A percentile compares a stretch with the other conserved stretches of the same genome.
Evolutionary conservation across 2,329 filamentous ascomycete genomes (phyloP).

Genomic region (Bisporella sp.): DNA sequence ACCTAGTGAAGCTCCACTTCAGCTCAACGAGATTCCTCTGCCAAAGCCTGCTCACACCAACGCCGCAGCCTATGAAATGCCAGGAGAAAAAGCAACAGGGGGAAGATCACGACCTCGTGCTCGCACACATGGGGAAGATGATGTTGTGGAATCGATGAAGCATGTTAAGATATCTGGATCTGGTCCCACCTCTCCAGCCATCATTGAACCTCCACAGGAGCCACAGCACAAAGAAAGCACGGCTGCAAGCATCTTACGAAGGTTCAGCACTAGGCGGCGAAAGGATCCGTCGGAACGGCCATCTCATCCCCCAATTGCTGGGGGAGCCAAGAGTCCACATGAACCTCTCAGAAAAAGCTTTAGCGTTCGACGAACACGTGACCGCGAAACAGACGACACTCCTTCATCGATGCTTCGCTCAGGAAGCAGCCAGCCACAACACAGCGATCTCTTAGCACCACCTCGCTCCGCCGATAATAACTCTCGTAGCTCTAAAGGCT

Average conservation of each 20-base stretch:
- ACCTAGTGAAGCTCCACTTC: constrained; percentile 44
- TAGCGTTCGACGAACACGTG: constrained; percentile 62
- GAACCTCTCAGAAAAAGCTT: constrained; percentile 81
- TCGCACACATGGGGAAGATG: constrained; percentile 91
- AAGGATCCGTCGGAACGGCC: constrained; percentile 52
- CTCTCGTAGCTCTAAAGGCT: constrained; percentile 56
- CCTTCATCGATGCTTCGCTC: constrained; percentile 42
- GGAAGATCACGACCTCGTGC: constrained; percentile 78
- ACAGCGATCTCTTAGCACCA: constrained; percentile 72
- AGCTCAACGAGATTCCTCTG: constrained; percentile 68
- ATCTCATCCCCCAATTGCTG: constrained; percentile 61
- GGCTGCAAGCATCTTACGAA: constrained; percentile 73
- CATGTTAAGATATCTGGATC: constrained; percentile 50
- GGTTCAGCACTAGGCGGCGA: constrained; percentile 82
- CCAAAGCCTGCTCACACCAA: constrained; percentile 90
- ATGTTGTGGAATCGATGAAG: constrained; percentile 68
- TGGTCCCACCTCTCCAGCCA: constrained; percentile 39
- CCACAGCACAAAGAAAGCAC: constrained; percentile 79
- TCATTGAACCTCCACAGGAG: constrained; percentile 51
- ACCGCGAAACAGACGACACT: constrained; percentile 40
- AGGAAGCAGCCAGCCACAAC: constrained; percentile 62
- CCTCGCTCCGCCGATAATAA: constrained; percentile 55
- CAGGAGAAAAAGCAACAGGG: constrained; percentile 80
- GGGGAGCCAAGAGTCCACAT: constrained; percentile 67
- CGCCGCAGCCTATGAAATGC: constrained; percentile 74